Percentiles rank a stretch among this genome's conserved stretches.
Evolutionary conservation across 108 stramenopile species (phyloP).

Genomic region (Bacterosira constricta): DNA sequence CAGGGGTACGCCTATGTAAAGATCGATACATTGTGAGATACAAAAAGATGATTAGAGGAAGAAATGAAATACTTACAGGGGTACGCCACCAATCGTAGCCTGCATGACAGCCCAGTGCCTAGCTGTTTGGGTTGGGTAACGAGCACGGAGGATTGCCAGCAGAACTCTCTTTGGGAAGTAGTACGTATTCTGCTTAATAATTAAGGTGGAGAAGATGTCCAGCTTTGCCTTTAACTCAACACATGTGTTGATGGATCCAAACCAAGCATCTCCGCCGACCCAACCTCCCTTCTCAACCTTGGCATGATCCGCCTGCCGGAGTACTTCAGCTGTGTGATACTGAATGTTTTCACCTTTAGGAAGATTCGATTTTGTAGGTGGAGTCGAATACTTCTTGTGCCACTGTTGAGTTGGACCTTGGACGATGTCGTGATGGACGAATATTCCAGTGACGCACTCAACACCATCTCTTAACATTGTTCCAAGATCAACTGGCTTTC

Average conservation of each 20-base stretch:
- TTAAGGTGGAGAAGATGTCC: neutral
- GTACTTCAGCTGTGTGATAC: neutral
- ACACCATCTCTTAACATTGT: slow-evolving; percentile 8
- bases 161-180: neutral
- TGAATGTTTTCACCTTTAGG: neutral
- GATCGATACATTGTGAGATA: too few relatives aligned
- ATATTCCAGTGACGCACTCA: neutral
- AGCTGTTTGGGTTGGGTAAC: neutral
- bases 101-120: slow-evolving; percentile 10
- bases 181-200: slow-evolving; percentile 1
- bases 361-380: neutral
- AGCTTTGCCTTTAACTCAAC: neutral
- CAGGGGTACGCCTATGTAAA: too few relatives aligned
- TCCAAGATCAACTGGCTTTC: too few relatives aligned
- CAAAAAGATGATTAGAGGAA: too few relatives aligned
- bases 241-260: neutral
- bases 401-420: neutral
- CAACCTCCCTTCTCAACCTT: neutral
- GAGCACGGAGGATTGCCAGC: neutral
- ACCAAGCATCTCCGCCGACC: slow-evolving; percentile 30
- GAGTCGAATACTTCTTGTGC: neutral
- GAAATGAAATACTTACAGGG: too few relatives aligned
- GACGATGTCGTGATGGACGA: slow-evolving; percentile 5
- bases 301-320: neutral
- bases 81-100: neutral